Evolutionary conservation across 1,284 basidiomycete species (phyloP).

Genomic region (Tylopilus sp.): DNA sequence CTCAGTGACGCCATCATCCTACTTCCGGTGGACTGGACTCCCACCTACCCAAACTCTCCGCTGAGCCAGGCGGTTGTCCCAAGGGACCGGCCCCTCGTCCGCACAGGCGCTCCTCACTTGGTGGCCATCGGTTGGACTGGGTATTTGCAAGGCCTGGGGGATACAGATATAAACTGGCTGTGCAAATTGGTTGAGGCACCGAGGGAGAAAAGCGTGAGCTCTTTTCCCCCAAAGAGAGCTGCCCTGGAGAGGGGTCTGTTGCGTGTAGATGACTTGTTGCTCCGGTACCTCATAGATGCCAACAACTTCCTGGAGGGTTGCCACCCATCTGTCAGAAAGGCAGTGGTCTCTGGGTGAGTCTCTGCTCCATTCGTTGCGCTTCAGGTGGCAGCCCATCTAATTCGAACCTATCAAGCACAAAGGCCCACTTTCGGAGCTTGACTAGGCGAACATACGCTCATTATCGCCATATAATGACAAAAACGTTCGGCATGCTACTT

Average conservation of each 20-base stretch:
- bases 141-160: neutral
- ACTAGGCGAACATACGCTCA: too few species aligned
- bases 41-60: neutral
- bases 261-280: neutral
- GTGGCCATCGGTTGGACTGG: constrained; percentile 4
- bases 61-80: too few species aligned
- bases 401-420: too few species aligned
- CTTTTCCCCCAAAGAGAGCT: constrained; percentile 5
- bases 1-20: neutral
- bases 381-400: too few species aligned
- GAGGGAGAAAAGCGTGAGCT: neutral
- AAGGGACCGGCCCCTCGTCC: neutral
- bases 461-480: too few species aligned
- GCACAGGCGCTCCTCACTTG: constrained; percentile 1
- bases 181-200: constrained; percentile 6
- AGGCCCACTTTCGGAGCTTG: neutral
- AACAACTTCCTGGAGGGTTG: constrained; percentile 8
- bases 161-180: neutral
- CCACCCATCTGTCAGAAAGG: constrained; percentile 6
- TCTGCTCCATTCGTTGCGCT: too few species aligned
- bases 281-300: constrained; percentile 4
- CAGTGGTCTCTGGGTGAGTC: constrained; percentile 4
- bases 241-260: constrained; percentile 8
- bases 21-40: constrained; percentile 4
- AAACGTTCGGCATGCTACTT: too few species aligned